These are phyloP conservation scores for Dictyostelium purpureum DNA, from an alignment of 78 protist genomes.

Conservation along the genomic window DNA sequence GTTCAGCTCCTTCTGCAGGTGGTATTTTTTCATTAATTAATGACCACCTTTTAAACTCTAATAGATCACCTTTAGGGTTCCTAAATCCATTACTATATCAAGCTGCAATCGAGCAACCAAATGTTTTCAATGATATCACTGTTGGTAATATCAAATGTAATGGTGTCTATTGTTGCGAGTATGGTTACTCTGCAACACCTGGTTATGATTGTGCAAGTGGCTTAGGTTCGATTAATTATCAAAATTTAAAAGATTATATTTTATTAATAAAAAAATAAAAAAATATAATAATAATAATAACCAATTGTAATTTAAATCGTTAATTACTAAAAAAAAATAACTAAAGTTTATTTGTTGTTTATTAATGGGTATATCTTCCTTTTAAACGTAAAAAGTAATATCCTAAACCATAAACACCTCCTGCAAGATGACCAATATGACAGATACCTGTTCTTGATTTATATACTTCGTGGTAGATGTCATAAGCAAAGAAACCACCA, in stretches of 20 bases:
- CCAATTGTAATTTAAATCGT: no score
- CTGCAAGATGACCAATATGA: slow-evolving; percentile 37
- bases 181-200: slow-evolving; percentile 50
- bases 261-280: not conserved
- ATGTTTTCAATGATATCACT: slow-evolving; percentile 84
- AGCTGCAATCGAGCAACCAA: slow-evolving; percentile 40
- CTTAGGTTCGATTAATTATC: slow-evolving; percentile 48
- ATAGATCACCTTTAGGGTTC: slow-evolving; percentile 82
- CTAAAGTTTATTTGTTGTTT: not conserved
- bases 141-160: slow-evolving; percentile 78
- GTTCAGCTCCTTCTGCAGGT: slow-evolving; percentile 83
- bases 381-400: not conserved
- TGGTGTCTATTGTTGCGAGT: slow-evolving; percentile 70
- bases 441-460: not conserved
- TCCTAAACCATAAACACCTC: slow-evolving; percentile 16
- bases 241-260: not conserved
- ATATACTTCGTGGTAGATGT: slow-evolving; percentile 20
- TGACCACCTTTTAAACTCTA: slow-evolving; percentile 65
- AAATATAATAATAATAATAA: no score
- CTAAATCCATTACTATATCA: slow-evolving; percentile 87
- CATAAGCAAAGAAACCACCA: slow-evolving; percentile 22
- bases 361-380: slow-evolving; percentile 22
- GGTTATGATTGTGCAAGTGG: slow-evolving; percentile 81
- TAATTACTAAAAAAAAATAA: no score
- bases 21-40: slow-evolving; percentile 84